Conservation (phyloP, 1,139 yeast species). For the Magnusiomyces suaveolens region DNA sequence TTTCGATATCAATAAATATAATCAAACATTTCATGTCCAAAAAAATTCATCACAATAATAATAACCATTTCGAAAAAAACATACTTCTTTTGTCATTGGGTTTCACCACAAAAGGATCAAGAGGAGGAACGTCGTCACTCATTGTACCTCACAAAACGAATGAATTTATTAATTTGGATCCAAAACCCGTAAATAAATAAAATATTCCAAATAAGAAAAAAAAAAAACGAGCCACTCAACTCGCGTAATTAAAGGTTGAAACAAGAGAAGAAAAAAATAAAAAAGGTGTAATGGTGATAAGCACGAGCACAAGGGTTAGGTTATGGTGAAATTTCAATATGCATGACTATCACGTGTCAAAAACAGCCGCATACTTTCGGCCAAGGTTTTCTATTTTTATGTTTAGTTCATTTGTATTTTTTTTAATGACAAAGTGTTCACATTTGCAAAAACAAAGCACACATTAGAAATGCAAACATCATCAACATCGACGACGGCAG, state of each 20-base stretch:
- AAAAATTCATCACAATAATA: not conserved
- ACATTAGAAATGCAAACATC: too few species aligned
- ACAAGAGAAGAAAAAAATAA: not conserved
- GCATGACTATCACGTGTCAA: too few species aligned
- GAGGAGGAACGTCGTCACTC: constrained; percentile 35
- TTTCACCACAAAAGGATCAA: constrained; percentile 49
- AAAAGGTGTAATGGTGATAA: not conserved
- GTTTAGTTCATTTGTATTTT: too few species aligned
- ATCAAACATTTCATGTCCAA: too few species aligned
- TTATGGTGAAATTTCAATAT: too few species aligned
- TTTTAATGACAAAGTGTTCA: too few species aligned
- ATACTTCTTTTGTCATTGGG: constrained; percentile 48
- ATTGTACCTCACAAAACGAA: constrained; percentile 4
- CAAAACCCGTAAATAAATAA: not conserved
- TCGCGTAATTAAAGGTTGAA: not conserved
- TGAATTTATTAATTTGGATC: not conserved
- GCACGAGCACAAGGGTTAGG: not conserved
- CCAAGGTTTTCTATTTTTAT: too few species aligned
- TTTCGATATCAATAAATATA: too few species aligned
- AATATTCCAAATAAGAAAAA: not conserved
- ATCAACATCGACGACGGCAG: too few species aligned
- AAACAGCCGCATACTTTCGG: too few species aligned
- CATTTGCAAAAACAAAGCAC: too few species aligned
- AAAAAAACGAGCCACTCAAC: not conserved
- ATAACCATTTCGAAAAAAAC: constrained; percentile 18